A percentile compares a stretch with the other conserved stretches of the same genome.
Conservation (phyloP, 1,284 basidiomycete species). For the Leucoagaricus sp. region DNA sequence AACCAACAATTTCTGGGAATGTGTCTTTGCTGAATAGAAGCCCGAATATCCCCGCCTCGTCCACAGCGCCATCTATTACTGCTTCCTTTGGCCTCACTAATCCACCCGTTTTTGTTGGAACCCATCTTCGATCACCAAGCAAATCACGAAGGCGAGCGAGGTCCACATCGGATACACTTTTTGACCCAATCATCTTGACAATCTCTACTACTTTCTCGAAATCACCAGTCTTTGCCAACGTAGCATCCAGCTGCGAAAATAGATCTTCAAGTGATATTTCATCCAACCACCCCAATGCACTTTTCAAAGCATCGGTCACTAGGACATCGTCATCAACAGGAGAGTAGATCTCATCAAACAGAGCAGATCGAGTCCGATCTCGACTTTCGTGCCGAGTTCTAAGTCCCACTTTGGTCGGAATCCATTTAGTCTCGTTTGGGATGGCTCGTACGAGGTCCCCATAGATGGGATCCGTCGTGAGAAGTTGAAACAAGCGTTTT, state of each 20-base stretch:
- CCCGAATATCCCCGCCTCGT: conserved; percentile 1
- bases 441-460: conserved; percentile 5
- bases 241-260: conserved; percentile 6
- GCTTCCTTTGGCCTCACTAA: conserved; percentile 9
- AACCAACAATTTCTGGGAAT: not conserved
- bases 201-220: conserved; percentile 9
- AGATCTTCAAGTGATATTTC: conserved; percentile 1
- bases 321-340: conserved; percentile 6
- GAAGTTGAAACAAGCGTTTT: conserved; percentile 4
- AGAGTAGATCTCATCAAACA: conserved; percentile 12
- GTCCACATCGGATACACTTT: not conserved
- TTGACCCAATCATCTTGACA: not conserved
- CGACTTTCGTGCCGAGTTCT: conserved; percentile 11
- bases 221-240: conserved; percentile 5
- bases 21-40: conserved; percentile 4
- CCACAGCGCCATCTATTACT: conserved; percentile 1
- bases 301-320: conserved; percentile 6
- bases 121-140: conserved; percentile 7
- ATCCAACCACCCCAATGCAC: conserved; percentile 6
- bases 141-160: not conserved
- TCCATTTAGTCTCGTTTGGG: conserved; percentile 4
- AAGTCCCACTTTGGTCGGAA: conserved; percentile 2
- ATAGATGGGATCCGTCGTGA: not conserved
- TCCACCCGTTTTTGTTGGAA: conserved; percentile 3
- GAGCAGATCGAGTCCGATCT: not conserved